Evolutionary conservation across 306 rosid genomes (phyloP).

Genomic region (Prunus salicina): DNA sequence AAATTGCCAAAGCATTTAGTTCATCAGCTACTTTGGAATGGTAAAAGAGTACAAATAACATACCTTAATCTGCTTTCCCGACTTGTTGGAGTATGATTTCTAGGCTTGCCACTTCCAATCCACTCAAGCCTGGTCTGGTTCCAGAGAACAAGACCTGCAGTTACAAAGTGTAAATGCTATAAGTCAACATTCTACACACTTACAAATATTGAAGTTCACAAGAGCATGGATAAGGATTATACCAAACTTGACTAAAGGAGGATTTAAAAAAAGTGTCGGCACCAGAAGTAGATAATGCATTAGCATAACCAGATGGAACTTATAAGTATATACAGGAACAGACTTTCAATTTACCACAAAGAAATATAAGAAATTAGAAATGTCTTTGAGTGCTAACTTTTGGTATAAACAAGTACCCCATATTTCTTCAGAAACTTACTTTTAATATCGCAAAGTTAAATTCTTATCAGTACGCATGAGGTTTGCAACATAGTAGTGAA

Average conservation of each 20-base stretch:
- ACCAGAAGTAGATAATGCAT: not conserved
- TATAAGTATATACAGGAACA: not conserved
- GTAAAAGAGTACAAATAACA: conserved; percentile 17
- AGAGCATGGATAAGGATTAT: not conserved
- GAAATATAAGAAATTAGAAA: not conserved
- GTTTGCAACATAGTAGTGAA: no score
- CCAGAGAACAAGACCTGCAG: conserved; percentile 88
- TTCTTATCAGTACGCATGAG: no score
- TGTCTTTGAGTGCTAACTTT: not conserved
- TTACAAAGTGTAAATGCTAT: not conserved
- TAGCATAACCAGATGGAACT: not conserved
- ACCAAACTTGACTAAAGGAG: not conserved
- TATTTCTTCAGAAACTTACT: no score
- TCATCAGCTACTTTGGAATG: not conserved
- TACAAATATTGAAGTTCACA: not conserved
- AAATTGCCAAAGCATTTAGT: not conserved
- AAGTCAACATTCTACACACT: not conserved
- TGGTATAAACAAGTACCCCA: not conserved
- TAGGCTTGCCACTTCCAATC: conserved; percentile 56
- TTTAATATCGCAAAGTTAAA: no score
- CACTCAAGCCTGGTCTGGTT: conserved; percentile 86
- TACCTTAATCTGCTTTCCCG: conserved; percentile 59
- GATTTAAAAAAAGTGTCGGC: not conserved
- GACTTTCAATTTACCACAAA: not conserved
- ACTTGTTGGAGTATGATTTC: conserved; percentile 48